Base-by-base conservation (phyloP, 371 early-diverging fungal species). In the Mortierella polycephala region DNA sequence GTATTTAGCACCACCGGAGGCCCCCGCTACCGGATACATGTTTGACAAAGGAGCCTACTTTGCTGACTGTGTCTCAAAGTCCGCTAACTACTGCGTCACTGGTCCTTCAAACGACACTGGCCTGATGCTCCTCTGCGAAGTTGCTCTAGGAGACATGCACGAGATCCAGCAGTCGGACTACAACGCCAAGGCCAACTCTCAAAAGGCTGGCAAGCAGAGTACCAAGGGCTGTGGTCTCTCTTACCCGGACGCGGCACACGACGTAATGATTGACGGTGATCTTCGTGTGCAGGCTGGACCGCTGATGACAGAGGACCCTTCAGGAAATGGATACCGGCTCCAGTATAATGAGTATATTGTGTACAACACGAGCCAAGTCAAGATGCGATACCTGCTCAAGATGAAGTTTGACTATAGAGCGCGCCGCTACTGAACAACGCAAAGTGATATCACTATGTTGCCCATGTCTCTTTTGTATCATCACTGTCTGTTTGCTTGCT, bases 11-110 rank as follows among this genome's bases (percentile, higher is more conserved):
- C 91, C 91, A 16, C 88, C 89, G 18, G 88, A 89, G 68, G 92
- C 89, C 0, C 90, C 90, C 0, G 85, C 77, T 14, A 85, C 86
- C 0, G 91, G 90, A 1, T 90, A 90, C 83, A 88, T 88, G 90
- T 92, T 92, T 72, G 92, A 90, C 45, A 92, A 92, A 65, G 91
- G 90, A 7, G 85, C 89, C 12, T 92, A 92, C 72, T 91, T 92
- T 79, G 92, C 91, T 1, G 89, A 92, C 73, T 86, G 86, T 82
- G 89, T 89, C 20, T 85, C 85, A 30, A 91, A 88, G 69, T 86
- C 87, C 1, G 90, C 91, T 52, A 89, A 89, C 81, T 91, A 91
- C 71, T 91, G 91, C 71, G 86, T 63, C 74, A 83, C 88, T 5
- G 57, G 21, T 45, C 62, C 20, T 0, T 0, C 0, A 0, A 71